Evolutionary conservation across 2,329 filamentous ascomycete genomes (phyloP), one percentile per base, ranked within the genome.

Genomic region (Colletotrichum musicola): DNA sequence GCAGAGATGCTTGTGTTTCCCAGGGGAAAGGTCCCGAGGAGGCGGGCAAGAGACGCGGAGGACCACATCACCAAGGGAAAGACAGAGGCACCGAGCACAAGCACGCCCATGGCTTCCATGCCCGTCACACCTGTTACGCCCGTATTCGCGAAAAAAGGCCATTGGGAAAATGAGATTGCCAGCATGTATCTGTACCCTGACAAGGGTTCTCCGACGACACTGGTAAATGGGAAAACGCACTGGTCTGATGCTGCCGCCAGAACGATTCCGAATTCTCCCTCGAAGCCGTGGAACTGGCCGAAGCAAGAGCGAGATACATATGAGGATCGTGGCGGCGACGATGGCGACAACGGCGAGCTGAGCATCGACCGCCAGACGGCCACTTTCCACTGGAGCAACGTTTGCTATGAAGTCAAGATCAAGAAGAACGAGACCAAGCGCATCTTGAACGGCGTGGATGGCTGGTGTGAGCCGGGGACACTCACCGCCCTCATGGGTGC

Each of bases 371-470:
- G 40, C 13, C 88, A 91, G 74, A 90, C 87, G 14, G 87, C 89
- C 22, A 86, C 92, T 64, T 93, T 93, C 81, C 89, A 91, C 73
- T 93, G 91, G 92, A 84, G 88, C 69, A 84, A 92, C 68, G 88
- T 93, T 2, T 92, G 89, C 79, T 94, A 93, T 74, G 90, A 93
- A 68, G 92, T 94, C 76, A 88, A 89, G 74, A 91, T 93, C 77
- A 80, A 79, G 62, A 92, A 92, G 73, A 68, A 68, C 2, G 87
- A 92, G 71, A 79, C 82, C 0, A 84, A 91, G 40, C 86, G 90
- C 10, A 90, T 95, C 74, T 81, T 93, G 25, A 88, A 93, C 69
- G 82, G 92, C 58, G 90, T 93, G 2, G 89, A 92, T 73, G 91
- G 92, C 12, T 93, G 90, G 90, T 90, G 93, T 60, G 92, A 93